Conservation (phyloP, 2,329 filamentous ascomycete species). For the Aspergillus oerlinghausenensis region DNA sequence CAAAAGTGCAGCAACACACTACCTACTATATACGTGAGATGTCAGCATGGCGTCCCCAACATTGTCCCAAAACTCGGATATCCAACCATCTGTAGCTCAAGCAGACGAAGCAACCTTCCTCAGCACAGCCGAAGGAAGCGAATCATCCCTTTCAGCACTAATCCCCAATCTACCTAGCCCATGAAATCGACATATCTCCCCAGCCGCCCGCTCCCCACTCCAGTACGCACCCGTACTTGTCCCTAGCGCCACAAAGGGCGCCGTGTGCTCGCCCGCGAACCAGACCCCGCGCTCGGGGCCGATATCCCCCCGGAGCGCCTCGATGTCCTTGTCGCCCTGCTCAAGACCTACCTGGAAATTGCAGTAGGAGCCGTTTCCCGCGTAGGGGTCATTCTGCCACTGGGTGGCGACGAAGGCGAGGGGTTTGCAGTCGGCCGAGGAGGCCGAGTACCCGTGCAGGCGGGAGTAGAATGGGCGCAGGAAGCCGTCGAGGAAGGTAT, state of each 20-base stretch:
- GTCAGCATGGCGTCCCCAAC: not conserved
- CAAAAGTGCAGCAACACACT: not conserved
- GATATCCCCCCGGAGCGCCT: constrained; percentile 50
- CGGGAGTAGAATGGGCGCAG: constrained; percentile 74
- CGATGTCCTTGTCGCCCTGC: constrained; percentile 67
- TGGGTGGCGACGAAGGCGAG: constrained; percentile 62
- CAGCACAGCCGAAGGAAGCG: constrained; percentile 24
- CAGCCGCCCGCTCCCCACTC: constrained; percentile 76
- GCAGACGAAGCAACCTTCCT: not conserved
- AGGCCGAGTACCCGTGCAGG: constrained; percentile 62
- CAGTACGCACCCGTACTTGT: constrained; percentile 89
- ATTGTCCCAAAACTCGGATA: not conserved
- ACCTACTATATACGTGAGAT: not conserved
- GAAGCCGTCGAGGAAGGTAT: constrained; percentile 57
- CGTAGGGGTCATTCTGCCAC: constrained; percentile 74
- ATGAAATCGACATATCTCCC: constrained; percentile 41
- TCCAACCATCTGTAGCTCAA: not conserved
- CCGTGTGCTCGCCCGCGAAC: constrained; percentile 87
- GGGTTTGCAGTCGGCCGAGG: constrained; percentile 57
- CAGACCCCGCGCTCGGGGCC: constrained; percentile 62
- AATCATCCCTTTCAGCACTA: constrained; percentile 25
- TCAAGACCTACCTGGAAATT: constrained; percentile 78
- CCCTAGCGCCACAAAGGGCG: constrained; percentile 81
- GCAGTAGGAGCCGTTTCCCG: constrained; percentile 75
- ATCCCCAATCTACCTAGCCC: constrained; percentile 22